A percentile compares a stretch with the other conserved stretches of the same genome.
Conservation (phyloP, 2,329 filamentous ascomycete species). For the Gaeumannomyces sp. region DNA sequence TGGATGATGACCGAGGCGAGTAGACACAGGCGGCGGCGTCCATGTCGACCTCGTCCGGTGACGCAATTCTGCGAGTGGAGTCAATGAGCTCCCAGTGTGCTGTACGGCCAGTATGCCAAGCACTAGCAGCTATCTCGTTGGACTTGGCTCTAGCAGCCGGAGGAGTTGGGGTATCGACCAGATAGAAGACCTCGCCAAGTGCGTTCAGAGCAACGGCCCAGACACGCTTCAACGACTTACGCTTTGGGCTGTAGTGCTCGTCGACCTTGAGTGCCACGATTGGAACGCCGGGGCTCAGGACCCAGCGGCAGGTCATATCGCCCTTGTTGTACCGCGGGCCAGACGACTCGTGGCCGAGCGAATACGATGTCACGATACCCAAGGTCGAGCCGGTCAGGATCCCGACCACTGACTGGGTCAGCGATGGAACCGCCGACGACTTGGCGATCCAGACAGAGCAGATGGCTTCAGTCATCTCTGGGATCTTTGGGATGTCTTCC, state of each 20-base stretch:
- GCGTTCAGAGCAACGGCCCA: slow-evolving; percentile 96
- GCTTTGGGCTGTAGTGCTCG: slow-evolving; percentile 68
- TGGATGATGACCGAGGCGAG: slow-evolving; percentile 71
- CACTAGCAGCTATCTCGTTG: slow-evolving; percentile 56
- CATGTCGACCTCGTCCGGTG: slow-evolving; percentile 66
- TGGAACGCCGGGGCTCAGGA: slow-evolving; percentile 85
- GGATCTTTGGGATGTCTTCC: slow-evolving; percentile 68
- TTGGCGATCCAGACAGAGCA: slow-evolving; percentile 89
- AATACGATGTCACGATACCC: slow-evolving; percentile 77
- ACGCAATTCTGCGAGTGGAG: slow-evolving; percentile 64
- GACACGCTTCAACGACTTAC: slow-evolving; percentile 63
- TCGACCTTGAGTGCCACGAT: slow-evolving; percentile 81
- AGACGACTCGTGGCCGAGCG: slow-evolving; percentile 55
- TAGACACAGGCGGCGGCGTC: slow-evolving; percentile 60
- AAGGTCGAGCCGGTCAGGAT: slow-evolving; percentile 79
- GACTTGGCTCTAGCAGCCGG: slow-evolving; percentile 41
- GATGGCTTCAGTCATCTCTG: slow-evolving; percentile 62
- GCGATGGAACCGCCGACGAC: slow-evolving; percentile 60
- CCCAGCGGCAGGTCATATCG: slow-evolving; percentile 82
- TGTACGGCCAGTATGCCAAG: slow-evolving; percentile 75
- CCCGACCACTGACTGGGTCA: slow-evolving; percentile 72
- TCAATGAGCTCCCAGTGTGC: slow-evolving; percentile 79
- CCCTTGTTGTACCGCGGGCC: slow-evolving; percentile 62
- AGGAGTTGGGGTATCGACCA: slow-evolving; percentile 63
- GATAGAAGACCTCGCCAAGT: slow-evolving; percentile 82